Percentiles rank a stretch among this genome's conserved stretches.
Evolutionary conservation across 768 basidiomycete genomes (phyloP).

Genomic region (Pilatotrama ljubarskyi): DNA sequence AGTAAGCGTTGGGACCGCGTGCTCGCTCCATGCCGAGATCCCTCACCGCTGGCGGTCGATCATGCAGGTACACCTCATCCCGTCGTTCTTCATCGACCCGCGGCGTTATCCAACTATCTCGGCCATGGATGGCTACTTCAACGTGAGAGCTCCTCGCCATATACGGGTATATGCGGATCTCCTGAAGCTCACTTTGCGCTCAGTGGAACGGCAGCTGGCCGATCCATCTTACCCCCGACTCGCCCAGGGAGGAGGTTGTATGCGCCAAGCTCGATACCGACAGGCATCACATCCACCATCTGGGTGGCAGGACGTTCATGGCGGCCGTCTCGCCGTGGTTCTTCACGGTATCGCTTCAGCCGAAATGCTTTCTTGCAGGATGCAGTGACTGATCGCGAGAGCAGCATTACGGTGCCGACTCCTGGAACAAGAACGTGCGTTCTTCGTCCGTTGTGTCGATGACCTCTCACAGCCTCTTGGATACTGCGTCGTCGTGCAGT

Average conservation of each 20-base stretch:
- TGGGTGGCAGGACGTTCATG: constrained; percentile 40
- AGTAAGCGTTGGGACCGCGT: constrained; percentile 18
- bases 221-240: constrained; percentile 45
- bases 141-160: constrained; percentile 20
- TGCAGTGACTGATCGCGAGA: background rate
- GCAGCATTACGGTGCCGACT: constrained; percentile 63
- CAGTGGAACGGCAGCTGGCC: constrained; percentile 37
- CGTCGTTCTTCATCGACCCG: constrained; percentile 33
- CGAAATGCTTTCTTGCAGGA: no score
- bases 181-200: background rate
- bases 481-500: constrained; percentile 36
- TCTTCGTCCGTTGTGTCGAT: background rate
- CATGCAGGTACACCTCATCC: constrained; percentile 33
- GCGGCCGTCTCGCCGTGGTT: constrained; percentile 75
- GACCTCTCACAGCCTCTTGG: background rate
- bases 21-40: background rate
- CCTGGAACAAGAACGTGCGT: constrained; percentile 74
- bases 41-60: background rate
- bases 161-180: constrained; percentile 4
- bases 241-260: constrained; percentile 22
- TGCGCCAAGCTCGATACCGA: constrained; percentile 45
- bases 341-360: constrained; percentile 58
- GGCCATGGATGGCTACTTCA: constrained; percentile 44
- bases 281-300: constrained; percentile 53
- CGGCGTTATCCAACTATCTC: constrained; percentile 34